A percentile compares a stretch with the other conserved stretches of the same genome.
Evolutionary conservation across 306 rosid species (phyloP).

Genomic region (Coriaria nepalensis): DNA sequence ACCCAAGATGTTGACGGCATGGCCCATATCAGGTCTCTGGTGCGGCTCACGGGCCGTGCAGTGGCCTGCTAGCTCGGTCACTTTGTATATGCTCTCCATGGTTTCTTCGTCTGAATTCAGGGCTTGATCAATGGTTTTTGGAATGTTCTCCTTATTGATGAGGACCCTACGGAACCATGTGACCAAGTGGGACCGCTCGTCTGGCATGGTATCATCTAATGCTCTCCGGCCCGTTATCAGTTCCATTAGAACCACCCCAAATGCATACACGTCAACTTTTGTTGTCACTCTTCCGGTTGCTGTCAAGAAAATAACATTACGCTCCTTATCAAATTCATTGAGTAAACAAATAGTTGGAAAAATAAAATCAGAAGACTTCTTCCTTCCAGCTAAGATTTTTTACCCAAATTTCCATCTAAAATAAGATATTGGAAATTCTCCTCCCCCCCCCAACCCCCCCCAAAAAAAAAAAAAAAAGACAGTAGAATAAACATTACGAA

Average conservation of each 20-base stretch:
- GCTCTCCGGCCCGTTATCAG: constrained; percentile 70
- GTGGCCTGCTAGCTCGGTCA: constrained; percentile 72
- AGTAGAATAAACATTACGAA: no score
- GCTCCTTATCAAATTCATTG: not conserved
- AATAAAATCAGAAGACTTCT: no score
- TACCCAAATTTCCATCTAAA: no score
- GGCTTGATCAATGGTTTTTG: constrained; percentile 66
- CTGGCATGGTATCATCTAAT: constrained; percentile 60
- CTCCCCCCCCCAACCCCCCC: no score
- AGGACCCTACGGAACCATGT: constrained; percentile 77
- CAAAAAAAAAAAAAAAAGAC: no score
- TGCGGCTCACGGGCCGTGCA: constrained; percentile 87
- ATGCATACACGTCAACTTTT: constrained; percentile 85
- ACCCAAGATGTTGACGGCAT: constrained; percentile 63
- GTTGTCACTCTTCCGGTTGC: constrained; percentile 95
- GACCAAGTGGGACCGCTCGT: constrained; percentile 74
- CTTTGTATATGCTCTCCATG: constrained; percentile 76
- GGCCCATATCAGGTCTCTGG: constrained; percentile 91
- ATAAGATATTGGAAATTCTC: no score
- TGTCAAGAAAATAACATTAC: constrained; percentile 12
- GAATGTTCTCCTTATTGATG: constrained; percentile 67
- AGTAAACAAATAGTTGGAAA: no score
- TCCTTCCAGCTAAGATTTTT: no score
- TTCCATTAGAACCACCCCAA: constrained; percentile 86
- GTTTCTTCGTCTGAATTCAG: constrained; percentile 77